Conservation (phyloP, 1,284 basidiomycete genomes). For the Cutaneotrichosporon sp. region DNA sequence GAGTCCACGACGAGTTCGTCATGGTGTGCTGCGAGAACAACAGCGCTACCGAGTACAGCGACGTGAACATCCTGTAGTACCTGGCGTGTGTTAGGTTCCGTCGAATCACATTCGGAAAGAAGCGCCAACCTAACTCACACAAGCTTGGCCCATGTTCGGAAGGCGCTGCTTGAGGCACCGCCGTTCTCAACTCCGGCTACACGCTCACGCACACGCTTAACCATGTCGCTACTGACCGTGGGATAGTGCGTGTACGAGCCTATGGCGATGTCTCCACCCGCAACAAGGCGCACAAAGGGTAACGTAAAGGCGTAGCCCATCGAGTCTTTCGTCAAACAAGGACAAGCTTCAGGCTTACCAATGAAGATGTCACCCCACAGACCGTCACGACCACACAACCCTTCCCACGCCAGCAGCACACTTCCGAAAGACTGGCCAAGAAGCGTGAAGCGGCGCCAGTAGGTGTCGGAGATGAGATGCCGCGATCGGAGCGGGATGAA, state of each 20-base stretch:
- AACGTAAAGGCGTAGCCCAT: constrained; percentile 98
- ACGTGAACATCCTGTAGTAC: constrained; percentile 87
- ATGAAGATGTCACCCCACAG: constrained; percentile 74
- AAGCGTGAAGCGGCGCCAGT: constrained; percentile 86
- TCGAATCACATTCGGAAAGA: not conserved
- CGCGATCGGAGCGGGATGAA: constrained; percentile 76
- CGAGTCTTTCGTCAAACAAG: constrained; percentile 63
- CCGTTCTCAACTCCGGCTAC: constrained; percentile 67
- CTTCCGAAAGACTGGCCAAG: constrained; percentile 88
- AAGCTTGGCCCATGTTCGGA: constrained; percentile 69
- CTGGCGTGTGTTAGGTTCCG: constrained; percentile 52
- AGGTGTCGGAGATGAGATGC: constrained; percentile 71
- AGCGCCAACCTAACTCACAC: constrained; percentile 57
- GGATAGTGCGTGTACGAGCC: constrained; percentile 96
- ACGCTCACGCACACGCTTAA: constrained; percentile 70
- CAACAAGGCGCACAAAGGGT: constrained; percentile 67
- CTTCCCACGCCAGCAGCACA: constrained; percentile 74
- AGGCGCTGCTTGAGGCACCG: constrained; percentile 62
- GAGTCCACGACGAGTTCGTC: constrained; percentile 96
- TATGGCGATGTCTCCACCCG: constrained; percentile 62
- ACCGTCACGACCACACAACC: constrained; percentile 50
- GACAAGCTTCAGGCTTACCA: constrained; percentile 57
- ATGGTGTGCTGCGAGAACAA: constrained; percentile 69
- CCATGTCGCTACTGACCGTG: constrained; percentile 92
- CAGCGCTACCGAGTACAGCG: constrained; percentile 74